Base-by-base conservation (phyloP, 2,329 filamentous ascomycete species). In the Xylariaceae sp. region DNA sequence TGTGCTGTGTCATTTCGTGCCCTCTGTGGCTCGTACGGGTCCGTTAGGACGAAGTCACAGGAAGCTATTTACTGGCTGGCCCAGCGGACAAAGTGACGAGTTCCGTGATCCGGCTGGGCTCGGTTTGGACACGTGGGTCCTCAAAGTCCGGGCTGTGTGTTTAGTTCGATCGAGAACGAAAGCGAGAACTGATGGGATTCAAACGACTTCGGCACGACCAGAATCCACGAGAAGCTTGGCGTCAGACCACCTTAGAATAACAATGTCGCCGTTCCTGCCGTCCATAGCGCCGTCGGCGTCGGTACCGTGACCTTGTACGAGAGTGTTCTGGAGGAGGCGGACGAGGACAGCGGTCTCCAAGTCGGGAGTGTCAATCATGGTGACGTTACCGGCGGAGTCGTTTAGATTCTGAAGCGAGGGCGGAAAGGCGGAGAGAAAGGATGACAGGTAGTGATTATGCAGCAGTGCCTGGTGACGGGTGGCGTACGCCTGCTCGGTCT, bases 331-430 rank as follows among this genome's bases (percentile, higher is more conserved):
- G 46, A 91, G 69, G 43, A 88, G 77, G 53, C 92, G 77, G 38
- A 90, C 83, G 68, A 99, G 96, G 2, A 97, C 91, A 7, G 90
- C 90, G 2, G 81, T 77, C 53, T 94, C 87, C 42, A 83, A 71
- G 66, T 97, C 94, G 0, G 94, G 94, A 2, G 81, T 76, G 64
- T 96, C 90, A 30, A 97, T 82, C 94, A 99, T 99, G 71, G 82
- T 90, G 49, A 92, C 85, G 10, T 91, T 91, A 30, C 90, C 92
- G 0, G 87, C 85, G 12, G 87, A 89, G 71, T 99, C 94, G 70
- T 97, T 95, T 47, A 99, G 74, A 58, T 90, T 85, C 67, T 92
- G 87, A 60, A 99, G 69, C 41, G 82, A 76, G 12, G 81, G 72
- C 0, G 94, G 94, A 61, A 99, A 96, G 11, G 86, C 83, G 0